Evolutionary conservation across 2,329 filamentous ascomycete genomes (phyloP), one percentile per base, ranked within the genome.

Genomic region (Dactylellina leptospora): DNA sequence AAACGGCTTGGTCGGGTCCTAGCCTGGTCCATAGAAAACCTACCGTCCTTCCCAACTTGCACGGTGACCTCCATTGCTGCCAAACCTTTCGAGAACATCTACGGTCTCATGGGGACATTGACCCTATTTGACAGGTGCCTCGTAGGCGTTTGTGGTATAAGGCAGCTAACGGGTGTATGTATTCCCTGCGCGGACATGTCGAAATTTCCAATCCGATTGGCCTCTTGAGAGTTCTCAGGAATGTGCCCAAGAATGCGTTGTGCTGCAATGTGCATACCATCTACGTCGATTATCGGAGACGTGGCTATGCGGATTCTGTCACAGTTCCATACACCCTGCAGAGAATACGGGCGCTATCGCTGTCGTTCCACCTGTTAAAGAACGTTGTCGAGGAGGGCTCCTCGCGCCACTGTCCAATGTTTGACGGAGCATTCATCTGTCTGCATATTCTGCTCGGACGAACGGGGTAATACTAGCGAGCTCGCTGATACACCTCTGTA

Each of bases 11-110:
- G 68, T 60, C 58, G 53, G 51, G 42, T 20, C 44, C 40, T 27
- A 18, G 11, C 18, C 51, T 25, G 16, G 30, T 18, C 16, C 36
- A 36, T 33, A 33, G 30, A 72, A 64, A 64, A 64, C 59, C 44
- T 45, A 60, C 68, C 68, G 68, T 58, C 68, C 68, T 72, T 51
- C 68, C 68, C 28, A 60, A 62, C 60, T 64, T 18, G 68, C 63
- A 56, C 48, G 28, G 11, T 47, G 22, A 40, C 48, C 50, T 40
- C 60, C 38, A 22, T 18, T 30, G 16, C 33, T 6, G n/a, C 25
- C 33, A 38, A 59, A 59, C 54, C 53, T 33, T 59, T 72, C 66
- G 59, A 62, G 64, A 71, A 72, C 50, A n/a, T 72, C 45, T 18
- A 42, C 30, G 33, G 51, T 58, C 53, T 51, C 44, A 59, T 58